These are phyloP conservation scores for Suillus lakei DNA, from an alignment of 768 basidiomycete species.

Conservation along the genomic window DNA sequence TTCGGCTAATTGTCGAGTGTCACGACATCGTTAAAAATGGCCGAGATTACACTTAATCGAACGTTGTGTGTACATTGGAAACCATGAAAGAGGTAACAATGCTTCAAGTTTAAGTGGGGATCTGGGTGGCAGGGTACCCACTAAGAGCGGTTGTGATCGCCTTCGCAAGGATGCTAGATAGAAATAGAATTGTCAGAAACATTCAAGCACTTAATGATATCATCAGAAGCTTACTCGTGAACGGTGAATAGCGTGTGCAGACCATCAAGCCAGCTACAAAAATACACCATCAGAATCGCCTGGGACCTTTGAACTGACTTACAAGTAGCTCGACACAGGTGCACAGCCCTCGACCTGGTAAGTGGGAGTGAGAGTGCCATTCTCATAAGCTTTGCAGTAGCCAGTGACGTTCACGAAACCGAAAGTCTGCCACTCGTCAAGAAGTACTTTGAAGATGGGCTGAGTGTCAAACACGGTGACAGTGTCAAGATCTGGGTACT, in stretches of 20 bases:
- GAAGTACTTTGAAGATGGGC: conserved; percentile 59
- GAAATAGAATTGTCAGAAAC: conserved; percentile 6
- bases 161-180: conserved; percentile 51
- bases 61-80: not conserved
- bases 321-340: conserved; percentile 70
- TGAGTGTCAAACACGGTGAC: conserved; percentile 59
- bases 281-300: not conserved
- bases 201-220: not conserved
- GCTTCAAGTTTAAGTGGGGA: conserved; percentile 9
- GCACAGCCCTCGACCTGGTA: conserved; percentile 62
- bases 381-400: conserved; percentile 61
- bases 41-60: not conserved
- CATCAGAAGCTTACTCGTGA: conserved; percentile 54
- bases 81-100: not conserved
- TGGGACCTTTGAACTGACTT: conserved; percentile 27
- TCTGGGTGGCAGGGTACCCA: conserved; percentile 27
- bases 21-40: not conserved
- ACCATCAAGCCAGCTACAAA: conserved; percentile 58
- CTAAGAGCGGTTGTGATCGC: conserved; percentile 53
- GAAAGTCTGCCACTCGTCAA: conserved; percentile 55
- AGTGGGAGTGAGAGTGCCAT: conserved; percentile 54
- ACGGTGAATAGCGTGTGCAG: too few species aligned
- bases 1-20: not conserved
- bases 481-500: conserved; percentile 47
- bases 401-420: conserved; percentile 64